Conservation (phyloP, 2,329 filamentous ascomycete species). For the Penicillium sp. region DNA sequence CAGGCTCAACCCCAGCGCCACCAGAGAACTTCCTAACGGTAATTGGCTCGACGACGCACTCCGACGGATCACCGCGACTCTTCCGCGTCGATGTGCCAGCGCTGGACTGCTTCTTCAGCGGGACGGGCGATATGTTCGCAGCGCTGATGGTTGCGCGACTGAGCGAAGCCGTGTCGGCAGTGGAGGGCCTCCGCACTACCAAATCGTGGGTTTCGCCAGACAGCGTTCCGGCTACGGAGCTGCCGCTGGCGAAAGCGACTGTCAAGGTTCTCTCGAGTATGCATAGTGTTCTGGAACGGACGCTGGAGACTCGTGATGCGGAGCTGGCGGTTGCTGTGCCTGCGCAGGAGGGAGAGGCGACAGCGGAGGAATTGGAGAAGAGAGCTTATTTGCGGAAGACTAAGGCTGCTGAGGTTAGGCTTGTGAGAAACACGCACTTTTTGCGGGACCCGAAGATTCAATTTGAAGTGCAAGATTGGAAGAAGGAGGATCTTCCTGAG, state of each 20-base stretch:
- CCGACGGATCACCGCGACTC: conserved; percentile 67
- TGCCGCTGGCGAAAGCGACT: conserved; percentile 79
- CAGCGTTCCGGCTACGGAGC: conserved; percentile 62
- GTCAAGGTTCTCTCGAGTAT: conserved; percentile 90
- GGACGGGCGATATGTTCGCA: conserved; percentile 98
- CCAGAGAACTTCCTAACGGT: conserved; percentile 60
- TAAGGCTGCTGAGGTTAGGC: conserved; percentile 82
- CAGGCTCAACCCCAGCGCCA: conserved; percentile 31
- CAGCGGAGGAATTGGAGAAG: conserved; percentile 52
- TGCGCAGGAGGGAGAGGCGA: conserved; percentile 29
- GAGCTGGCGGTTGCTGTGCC: conserved; percentile 52
- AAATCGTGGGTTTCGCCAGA: conserved; percentile 77
- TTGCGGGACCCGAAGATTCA: conserved; percentile 65
- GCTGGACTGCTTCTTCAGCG: conserved; percentile 91
- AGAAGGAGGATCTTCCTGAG: conserved; percentile 27
- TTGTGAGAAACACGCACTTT: conserved; percentile 72
- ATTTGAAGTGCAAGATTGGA: conserved; percentile 56
- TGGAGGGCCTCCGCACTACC: conserved; percentile 51
- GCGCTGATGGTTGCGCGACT: conserved; percentile 84
- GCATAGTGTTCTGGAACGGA: conserved; percentile 75
- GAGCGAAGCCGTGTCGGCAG: conserved; percentile 69
- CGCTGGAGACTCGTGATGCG: conserved; percentile 63
- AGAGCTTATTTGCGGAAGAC: conserved; percentile 67
- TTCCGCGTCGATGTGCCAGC: conserved; percentile 86
- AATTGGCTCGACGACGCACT: conserved; percentile 70